Evolutionary conservation across 106 monocot species (phyloP), one percentile per base, ranked within the genome.

Genomic region (Allium cepa): DNA sequence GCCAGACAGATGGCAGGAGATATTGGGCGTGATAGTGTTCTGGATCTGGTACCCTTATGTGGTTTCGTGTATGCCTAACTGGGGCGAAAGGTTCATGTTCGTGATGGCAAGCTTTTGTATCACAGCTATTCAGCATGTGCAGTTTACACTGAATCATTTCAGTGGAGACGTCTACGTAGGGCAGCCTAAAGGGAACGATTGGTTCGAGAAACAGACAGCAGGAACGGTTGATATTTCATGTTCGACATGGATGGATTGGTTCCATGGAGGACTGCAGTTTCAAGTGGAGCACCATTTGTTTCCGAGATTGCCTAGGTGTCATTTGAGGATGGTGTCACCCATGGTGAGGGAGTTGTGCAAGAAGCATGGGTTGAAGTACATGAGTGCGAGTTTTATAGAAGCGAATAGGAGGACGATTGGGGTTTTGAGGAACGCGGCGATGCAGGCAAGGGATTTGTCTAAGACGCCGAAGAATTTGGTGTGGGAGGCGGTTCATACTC

Each of bases 221-320:
- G 89, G 89, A n/a, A 85, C 89, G n/a, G 67, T 85, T 9, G 70
- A 90, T 68, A 85, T 90, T 15, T 8, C 69, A 8, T 88, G 88
- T 75, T 47, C 88, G 1, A 72, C 83, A 5, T 87, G 87, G 82
- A 82, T 87, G 88, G 88, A 88, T 57, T 88, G 88, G 81, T 88
- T 88, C 76, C 88, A 81, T 51, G 88, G 88, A 8, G 88, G 84
- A 4, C 56, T 88, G 27, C 84, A 88, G 70, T 88, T 88, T 59
- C 84, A 88, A 74, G 66, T 81, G 14, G 88, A 88, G 68, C 88
- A 84, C 68, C 84, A 84, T 60, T 48, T 84, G 73, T 88, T 88
- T 70, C 88, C 84, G 6, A 69, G 84, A 10, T 53, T 88, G 46
- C 88, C 84, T 4, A 70, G 81, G 50, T 71, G 79, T 74, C 81